phyloP scores from a whole-genome alignment of 169 alveolate genomes.

The Cryptosporidium parvum region DNA sequence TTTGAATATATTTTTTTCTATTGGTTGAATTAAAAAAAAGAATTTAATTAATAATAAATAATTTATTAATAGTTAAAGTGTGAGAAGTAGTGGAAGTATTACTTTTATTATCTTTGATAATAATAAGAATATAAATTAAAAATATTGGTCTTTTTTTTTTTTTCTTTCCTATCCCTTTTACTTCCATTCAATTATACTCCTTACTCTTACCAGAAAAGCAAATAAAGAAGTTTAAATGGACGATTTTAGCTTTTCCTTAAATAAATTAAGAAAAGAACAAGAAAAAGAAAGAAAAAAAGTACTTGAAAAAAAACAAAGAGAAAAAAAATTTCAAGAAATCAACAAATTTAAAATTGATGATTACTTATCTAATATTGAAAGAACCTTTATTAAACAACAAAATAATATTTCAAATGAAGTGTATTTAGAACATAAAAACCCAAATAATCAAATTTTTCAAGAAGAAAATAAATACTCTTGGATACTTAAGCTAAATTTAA shows the following conservation, averaged over 20 bases:
- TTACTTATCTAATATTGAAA: slow-evolving; percentile 43
- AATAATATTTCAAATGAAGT: neutral
- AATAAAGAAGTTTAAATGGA: neutral
- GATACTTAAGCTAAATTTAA: slow-evolving; percentile 25
- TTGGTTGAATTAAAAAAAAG: no score
- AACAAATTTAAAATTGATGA: neutral
- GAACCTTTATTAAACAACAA: slow-evolving; percentile 34
- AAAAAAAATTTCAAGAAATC: neutral
- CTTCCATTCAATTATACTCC: no score
- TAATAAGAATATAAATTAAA: no score
- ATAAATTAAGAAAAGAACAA: neutral
- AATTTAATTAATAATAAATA: no score
- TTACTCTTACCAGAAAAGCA: no score
- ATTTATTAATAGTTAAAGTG: neutral
- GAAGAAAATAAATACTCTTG: slow-evolving; percentile 5
- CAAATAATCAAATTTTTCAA: neutral
- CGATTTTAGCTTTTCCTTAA: neutral
- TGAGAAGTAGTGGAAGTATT: neutral
- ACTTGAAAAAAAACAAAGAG: neutral
- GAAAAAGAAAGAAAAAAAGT: slow-evolving; percentile 4
- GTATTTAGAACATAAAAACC: neutral
- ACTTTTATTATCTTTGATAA: no score
- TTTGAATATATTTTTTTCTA: no score
- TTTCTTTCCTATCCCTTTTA: no score
- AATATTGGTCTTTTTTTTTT: no score